These are phyloP conservation scores for Cadophora sp. DNA, from an alignment of 2,329 filamentous ascomycete genomes.

Conservation along the genomic window DNA sequence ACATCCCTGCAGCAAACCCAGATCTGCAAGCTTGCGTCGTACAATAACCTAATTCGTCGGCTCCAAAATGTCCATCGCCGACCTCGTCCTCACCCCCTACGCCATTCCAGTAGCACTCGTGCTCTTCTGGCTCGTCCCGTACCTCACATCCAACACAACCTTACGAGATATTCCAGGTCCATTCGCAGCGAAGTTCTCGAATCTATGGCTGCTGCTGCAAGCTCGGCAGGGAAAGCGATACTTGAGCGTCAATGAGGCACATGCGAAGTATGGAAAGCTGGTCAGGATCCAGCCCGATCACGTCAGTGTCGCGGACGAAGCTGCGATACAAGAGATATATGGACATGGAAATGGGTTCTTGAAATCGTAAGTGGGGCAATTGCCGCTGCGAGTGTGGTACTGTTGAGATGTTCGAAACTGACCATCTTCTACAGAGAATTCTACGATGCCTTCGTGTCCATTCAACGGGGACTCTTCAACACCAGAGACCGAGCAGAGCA, in stretches of 20 bases:
- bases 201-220: slow-evolving; percentile 79
- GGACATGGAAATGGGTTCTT: slow-evolving; percentile 80
- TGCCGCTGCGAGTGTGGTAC: slow-evolving; percentile 59
- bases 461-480: slow-evolving; percentile 86
- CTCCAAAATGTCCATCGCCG: slow-evolving; percentile 44
- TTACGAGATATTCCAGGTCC: slow-evolving; percentile 55
- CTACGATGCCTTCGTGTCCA: slow-evolving; percentile 91
- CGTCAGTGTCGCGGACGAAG: slow-evolving; percentile 79
- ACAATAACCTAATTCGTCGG: slow-evolving; percentile 15
- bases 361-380: slow-evolving; percentile 60
- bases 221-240: slow-evolving; percentile 71
- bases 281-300: slow-evolving; percentile 87
- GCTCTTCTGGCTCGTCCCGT: slow-evolving; percentile 44
- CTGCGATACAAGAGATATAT: slow-evolving; percentile 79
- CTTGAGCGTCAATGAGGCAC: slow-evolving; percentile 69
- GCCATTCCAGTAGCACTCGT: slow-evolving; percentile 53
- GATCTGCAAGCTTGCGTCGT: not conserved
- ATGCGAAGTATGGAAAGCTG: slow-evolving; percentile 76
- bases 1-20: slow-evolving; percentile 11
- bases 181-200: slow-evolving; percentile 68
- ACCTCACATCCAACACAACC: slow-evolving; percentile 41
- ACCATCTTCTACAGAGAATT: slow-evolving; percentile 52
- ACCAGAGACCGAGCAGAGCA: slow-evolving; percentile 84
- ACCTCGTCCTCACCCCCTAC: slow-evolving; percentile 54
- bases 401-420: slow-evolving; percentile 41